Evolutionary conservation across 257 asterid species (phyloP), one percentile per base, ranked within the genome.

Genomic region (Solanum lignicaule): DNA sequence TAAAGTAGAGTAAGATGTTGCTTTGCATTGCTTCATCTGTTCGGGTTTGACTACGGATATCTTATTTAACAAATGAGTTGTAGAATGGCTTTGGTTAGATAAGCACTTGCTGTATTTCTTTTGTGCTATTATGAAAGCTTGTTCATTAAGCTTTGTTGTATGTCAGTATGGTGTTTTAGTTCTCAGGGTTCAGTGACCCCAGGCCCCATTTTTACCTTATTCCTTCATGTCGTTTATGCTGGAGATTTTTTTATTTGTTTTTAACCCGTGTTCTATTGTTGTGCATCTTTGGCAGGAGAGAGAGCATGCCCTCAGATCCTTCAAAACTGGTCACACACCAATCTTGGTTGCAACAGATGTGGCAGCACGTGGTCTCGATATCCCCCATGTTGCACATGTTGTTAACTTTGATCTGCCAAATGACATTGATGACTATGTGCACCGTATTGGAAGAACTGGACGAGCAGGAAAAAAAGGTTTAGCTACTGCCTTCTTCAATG

Each of bases 311-410:
- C 88, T 96, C 87, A 94, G 98, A 92, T 95, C 99, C n/a, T 96
- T 96, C 89, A 95, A 94, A 91, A 94, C 92, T 55, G 98, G 99
- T 38, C 90, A 91, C 79, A 91, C 99, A 12, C 99, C 99, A 27
- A 96, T 96, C 74, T 90, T 96, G 86, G 99, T 96, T 21, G 99
- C 99, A 39, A 96, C 98, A 3, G 99, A 96, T 48, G 99, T 96
- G 75, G 99, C 99, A 25, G 99, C 99, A 31, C 99, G 99, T 87
- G 99, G 99, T 78, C 98, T 96, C 21, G 99, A 96, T 90, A 96
- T 96, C 87, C 99, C 99, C 10, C 98, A 96, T 79, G 99, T 96
- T 29, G 95, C 98, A 15, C 99, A 96, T 79, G 99, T 96, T 41
- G 94, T 96, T 88, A 96, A 96, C 92, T 96, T 96, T 68, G 99